Base-by-base conservation (phyloP, 2,329 filamentous ascomycete species). In the Cladophialophora psammophila region DNA sequence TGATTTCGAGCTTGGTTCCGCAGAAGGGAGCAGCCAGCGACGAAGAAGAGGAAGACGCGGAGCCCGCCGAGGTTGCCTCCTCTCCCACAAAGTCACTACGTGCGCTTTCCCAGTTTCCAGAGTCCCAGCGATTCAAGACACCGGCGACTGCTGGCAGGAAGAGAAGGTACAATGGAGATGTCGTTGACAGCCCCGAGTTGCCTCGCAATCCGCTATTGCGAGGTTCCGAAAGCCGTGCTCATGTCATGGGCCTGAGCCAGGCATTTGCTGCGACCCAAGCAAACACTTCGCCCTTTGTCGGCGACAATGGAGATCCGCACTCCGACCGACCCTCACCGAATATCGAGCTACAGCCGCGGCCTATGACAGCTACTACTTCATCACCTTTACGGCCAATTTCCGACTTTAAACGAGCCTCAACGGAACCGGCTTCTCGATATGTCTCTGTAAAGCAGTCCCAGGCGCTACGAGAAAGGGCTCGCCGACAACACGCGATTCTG, bases 271-370 rank as follows among this genome's bases (percentile, higher is more conserved):
- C 80, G 26, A 84, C 82, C 0, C 82, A 84, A 70, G 81, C 78
- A 35, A 76, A 78, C 31, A 82, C 82, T 2, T 84, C 82, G 10
- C 82, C 82, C 4, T 74, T 81, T 42, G 72, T 77, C 10, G 76
- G 78, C 68, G 69, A 74, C 2, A 76, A 76, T 6, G 75, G 76
- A 2, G 81, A 81, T 52, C 72, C 76, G 8, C 69, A 77, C 35
- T 83, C 81, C 10, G 81, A 83, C 68, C 79, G 82, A 58, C 82
- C 82, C 3, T 84, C 82, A 1, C 82, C 82, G n/a, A 80, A 82
- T 69, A 74, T 84, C 20, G 78, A 81, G 42, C 78, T 82, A 32
- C 77, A 82, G 61, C 74, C 74, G 38, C 76, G 75, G 35, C 76
- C 78, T 8, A 56, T 70, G 18, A 71, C 79, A 31, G 72, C 74